A percentile compares a stretch with the other conserved stretches of the same genome.
Conservation (phyloP, 2,329 filamentous ascomycete genomes). For the Neopestalotiopsis rosae region DNA sequence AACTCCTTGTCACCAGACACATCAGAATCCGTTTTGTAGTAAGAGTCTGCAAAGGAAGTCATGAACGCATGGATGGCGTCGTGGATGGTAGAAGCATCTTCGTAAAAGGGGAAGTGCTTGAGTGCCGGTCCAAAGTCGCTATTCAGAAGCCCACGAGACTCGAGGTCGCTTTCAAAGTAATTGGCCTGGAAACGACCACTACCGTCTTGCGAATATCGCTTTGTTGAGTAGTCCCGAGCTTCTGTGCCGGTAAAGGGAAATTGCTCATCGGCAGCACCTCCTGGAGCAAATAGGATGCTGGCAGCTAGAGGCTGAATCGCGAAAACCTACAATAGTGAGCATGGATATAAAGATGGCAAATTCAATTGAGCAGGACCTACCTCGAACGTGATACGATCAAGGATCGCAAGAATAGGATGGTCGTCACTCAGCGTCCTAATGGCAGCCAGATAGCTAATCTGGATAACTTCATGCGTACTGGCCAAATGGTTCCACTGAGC, state of each 20-base stretch:
- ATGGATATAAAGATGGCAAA: neutral
- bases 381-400: constrained; percentile 39
- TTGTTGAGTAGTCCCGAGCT: constrained; percentile 33
- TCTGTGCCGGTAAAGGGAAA: constrained; percentile 36
- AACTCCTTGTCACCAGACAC: constrained; percentile 46
- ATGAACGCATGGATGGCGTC: constrained; percentile 44
- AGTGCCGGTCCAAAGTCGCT: constrained; percentile 39
- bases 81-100: constrained; percentile 45
- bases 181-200: constrained; percentile 41
- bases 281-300: constrained; percentile 33
- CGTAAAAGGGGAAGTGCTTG: constrained; percentile 48
- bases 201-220: constrained; percentile 33
- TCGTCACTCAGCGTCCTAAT: constrained; percentile 49
- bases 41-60: constrained; percentile 46
- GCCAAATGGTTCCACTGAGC: constrained; percentile 49
- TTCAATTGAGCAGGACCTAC: neutral
- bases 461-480: constrained; percentile 47
- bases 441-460: constrained; percentile 50
- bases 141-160: constrained; percentile 46
- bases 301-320: constrained; percentile 33
- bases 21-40: constrained; percentile 42
- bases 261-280: constrained; percentile 37
- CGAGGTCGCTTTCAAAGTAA: constrained; percentile 45
- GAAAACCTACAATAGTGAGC: neutral
- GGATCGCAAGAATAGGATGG: constrained; percentile 48